Evolutionary conservation across 2,329 filamentous ascomycete species (phyloP), one percentile per base, ranked within the genome.

Genomic region (Ophiostoma triangulosporum): DNA sequence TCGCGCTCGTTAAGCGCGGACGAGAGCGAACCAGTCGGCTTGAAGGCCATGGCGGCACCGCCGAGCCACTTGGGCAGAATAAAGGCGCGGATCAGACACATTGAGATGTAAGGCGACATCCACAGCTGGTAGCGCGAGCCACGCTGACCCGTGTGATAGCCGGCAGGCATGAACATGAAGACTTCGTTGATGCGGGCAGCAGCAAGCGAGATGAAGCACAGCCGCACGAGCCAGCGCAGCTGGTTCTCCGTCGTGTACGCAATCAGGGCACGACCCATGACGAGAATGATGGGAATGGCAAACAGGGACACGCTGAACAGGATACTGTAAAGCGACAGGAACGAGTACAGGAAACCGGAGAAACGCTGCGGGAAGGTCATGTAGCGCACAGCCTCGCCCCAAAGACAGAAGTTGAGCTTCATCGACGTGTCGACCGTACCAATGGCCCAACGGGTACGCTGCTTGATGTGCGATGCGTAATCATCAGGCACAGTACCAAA

Each of bases 51-150:
- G 0, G 72, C 64, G 61, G 77, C 70, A 20, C 77, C 79, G 15
- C 79, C 80, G 15, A 82, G 72, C 77, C 77, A 81, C 7, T 62
- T 71, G 26, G 78, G 78, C 3, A 81, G 68, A 14, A 80, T 59
- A 60, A 81, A 81, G 1, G 77, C 72, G 3, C 76, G 76, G 51
- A 80, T 64, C 52, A 81, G 73, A 60, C 73, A 76, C 11, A 79
- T 67, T 0, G 76, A 75, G 56, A 80, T 76, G 64, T 80, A 82
- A 0, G 78, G 77, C 6, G 77, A 72, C 77, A 81, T 81, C 77
- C 78, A 82, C 27, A 81, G 67, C 63, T 79, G 74, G 57, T 75
- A 75, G 4, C 76, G 69, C 2, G 72, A 70, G 36, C 76, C 76
- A 52, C 77, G 70, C 63, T 79, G 76, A 4, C 76, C 77, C 11